A percentile compares a stretch with the other conserved stretches of the same genome.
Evolutionary conservation across 208 protist genomes (phyloP).

Genomic region (Acanthamoeba sp.): DNA sequence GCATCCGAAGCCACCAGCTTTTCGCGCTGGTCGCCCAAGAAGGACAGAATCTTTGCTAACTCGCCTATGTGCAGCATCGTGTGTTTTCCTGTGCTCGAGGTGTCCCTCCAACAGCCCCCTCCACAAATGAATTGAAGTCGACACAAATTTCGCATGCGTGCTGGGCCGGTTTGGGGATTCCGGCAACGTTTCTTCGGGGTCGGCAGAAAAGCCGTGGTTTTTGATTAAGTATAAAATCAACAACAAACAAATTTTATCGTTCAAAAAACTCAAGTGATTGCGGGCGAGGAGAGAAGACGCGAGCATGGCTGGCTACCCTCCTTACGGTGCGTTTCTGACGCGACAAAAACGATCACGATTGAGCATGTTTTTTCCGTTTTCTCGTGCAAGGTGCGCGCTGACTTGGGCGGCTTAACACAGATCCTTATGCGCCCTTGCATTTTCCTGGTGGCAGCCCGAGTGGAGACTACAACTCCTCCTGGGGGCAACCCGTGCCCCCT

Average conservation of each 20-base stretch:
- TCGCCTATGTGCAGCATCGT: constrained; percentile 47
- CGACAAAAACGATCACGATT: background rate
- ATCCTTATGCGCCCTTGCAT: background rate
- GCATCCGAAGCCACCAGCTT: constrained; percentile 21
- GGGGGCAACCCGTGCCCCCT: background rate
- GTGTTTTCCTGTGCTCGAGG: background rate
- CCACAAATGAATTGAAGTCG: too few species aligned
- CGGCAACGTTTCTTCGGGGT: too few species aligned
- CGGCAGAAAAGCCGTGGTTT: too few species aligned
- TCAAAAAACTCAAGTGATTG: too few species aligned
- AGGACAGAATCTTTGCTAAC: constrained; percentile 22
- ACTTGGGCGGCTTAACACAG: too few species aligned
- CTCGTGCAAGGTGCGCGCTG: too few species aligned
- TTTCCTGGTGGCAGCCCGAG: background rate
- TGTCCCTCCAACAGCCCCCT: background rate
- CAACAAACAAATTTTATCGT: too few species aligned
- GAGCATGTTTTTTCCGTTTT: too few species aligned
- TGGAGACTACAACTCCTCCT: background rate
- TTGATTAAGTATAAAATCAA: too few species aligned
- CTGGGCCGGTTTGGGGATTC: too few species aligned
- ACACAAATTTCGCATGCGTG: too few species aligned
- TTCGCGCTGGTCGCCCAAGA: constrained; percentile 38
- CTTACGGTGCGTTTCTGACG: background rate
- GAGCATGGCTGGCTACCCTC: constrained; percentile 18
- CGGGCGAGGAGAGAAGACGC: too few species aligned